Base-by-base conservation (phyloP, 495 filamentous ascomycete genomes). In the Terfezia claveryi region DNA sequence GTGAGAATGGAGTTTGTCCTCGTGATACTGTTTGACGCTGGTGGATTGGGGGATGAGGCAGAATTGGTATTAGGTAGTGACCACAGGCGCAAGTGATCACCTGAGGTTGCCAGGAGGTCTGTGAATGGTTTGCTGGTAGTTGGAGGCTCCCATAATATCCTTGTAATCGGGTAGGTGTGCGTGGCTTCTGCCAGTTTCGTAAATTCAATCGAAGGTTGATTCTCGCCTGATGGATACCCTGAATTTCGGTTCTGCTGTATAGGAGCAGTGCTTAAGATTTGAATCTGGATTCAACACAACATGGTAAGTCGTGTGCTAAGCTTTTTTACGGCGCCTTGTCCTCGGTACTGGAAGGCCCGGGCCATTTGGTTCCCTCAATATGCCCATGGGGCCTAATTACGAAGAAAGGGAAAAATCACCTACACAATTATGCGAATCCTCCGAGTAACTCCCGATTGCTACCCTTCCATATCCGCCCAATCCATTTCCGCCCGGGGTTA, bases 351-450 rank as follows among this genome's bases (percentile, higher is more conserved):
- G 20, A 23, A 37, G 37, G 14, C 36, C n/a, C 32, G 23, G 27
- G 8, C 12, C 1, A 38, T 61, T 56, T 32, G 27, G 7, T 32
- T 4, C 27, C 10, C 14, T 37, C 49, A n/a, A 36, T 5, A 49
- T 20, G n/a, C 46, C 52, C 23, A 52, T 32, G 4, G 27, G 27
- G 27, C 27, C 27, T 32, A 4, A 32, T 32, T 58, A 27, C 17
- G 20, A 37, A 0, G 41, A 16, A 41, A 5, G 38, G 54, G 8
- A 38, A 49, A 4, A 17, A 50, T 49, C 36, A 66, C 80, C 66
- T 72, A 94, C 88, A 72, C 85, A 96, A 62, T 99, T 99, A 65
- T 96, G 92, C 10, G 86, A 87, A 68, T 99, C 91, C 70, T 99
- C 91, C 53, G 95, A 68, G 62, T 95, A 96, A 71, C 92, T 96